Conservation (phyloP, 345 rosid species). For the Arabis hirsuta region DNA sequence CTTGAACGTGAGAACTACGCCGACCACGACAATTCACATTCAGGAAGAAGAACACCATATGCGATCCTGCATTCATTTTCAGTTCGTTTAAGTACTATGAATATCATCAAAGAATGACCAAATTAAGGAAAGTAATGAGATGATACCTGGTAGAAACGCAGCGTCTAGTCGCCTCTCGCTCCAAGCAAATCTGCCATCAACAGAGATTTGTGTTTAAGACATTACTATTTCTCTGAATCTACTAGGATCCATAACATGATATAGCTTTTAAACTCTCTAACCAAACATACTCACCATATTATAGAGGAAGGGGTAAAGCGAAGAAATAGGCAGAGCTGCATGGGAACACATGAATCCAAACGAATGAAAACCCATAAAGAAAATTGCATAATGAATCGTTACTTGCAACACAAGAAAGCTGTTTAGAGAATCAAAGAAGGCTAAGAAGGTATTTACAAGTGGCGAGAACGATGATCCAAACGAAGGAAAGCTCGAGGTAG, state of each 20-base stretch:
- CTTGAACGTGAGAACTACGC: constrained; percentile 62
- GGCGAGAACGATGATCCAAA: constrained; percentile 75
- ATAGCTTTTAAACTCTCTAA: no score
- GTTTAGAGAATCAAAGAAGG: not conserved
- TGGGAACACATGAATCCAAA: no score
- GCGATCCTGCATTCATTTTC: constrained; percentile 54
- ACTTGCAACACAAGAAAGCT: no score
- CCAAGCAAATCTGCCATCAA: constrained; percentile 48
- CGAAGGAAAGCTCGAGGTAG: constrained; percentile 63
- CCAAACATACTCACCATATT: no score
- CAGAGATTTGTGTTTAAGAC: constrained; percentile 5
- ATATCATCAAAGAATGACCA: not conserved
- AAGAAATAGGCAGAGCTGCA: no score
- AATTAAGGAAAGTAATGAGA: not conserved
- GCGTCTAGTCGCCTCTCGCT: constrained; percentile 50
- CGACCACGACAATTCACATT: constrained; percentile 57
- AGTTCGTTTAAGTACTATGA: not conserved
- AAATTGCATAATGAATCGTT: no score
- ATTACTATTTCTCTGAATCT: constrained; percentile 12
- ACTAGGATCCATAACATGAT: not conserved
- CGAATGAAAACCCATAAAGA: no score
- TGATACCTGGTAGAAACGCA: constrained; percentile 47
- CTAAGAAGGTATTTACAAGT: constrained; percentile 48
- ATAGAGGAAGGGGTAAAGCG: no score
- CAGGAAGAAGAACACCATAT: constrained; percentile 68